A percentile compares a stretch with the other conserved stretches of the same genome.
phyloP scores from a whole-genome alignment of 208 protist species.

The Crithidia brevicula region DNA sequence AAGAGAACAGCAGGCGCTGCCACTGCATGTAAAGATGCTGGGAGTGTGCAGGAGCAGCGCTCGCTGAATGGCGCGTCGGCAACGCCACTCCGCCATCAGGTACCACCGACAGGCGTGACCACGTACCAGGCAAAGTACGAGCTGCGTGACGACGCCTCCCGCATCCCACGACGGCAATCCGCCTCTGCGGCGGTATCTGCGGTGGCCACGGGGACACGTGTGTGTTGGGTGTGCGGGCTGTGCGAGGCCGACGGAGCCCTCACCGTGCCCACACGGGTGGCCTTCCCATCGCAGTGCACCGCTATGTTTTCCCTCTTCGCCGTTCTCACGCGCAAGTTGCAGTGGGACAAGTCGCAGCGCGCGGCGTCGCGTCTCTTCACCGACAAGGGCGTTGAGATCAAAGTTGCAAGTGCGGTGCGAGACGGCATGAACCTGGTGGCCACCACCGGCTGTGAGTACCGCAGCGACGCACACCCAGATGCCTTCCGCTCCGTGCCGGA shows the following conservation, averaged over 20 bases:
- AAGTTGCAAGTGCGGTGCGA: slow-evolving; percentile 34
- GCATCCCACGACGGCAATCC: background rate
- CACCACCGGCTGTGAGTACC: slow-evolving; percentile 51
- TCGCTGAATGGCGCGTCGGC: background rate
- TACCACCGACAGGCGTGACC: background rate
- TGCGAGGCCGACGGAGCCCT: background rate
- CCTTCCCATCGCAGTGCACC: slow-evolving; percentile 30
- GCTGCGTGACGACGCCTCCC: slow-evolving; percentile 9
- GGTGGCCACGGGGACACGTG: slow-evolving; percentile 5
- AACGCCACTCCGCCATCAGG: background rate
- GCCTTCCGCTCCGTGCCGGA: slow-evolving; percentile 22
- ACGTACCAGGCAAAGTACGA: slow-evolving; percentile 14
- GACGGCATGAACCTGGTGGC: slow-evolving; percentile 65
- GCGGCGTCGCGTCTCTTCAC: slow-evolving; percentile 70
- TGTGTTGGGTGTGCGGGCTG: slow-evolving; percentile 32
- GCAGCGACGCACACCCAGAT: background rate
- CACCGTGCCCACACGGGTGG: slow-evolving; percentile 20
- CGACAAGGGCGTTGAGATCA: slow-evolving; percentile 61
- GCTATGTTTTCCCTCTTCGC: slow-evolving; percentile 55
- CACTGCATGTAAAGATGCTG: background rate
- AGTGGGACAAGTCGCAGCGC: slow-evolving; percentile 44
- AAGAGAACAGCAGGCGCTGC: too few species aligned
- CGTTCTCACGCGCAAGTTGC: slow-evolving; percentile 47
- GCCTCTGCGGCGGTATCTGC: background rate
- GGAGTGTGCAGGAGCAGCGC: too few species aligned